Conservation (phyloP, 148 eudicot species). For the Vaccinium macrocarpon region DNA sequence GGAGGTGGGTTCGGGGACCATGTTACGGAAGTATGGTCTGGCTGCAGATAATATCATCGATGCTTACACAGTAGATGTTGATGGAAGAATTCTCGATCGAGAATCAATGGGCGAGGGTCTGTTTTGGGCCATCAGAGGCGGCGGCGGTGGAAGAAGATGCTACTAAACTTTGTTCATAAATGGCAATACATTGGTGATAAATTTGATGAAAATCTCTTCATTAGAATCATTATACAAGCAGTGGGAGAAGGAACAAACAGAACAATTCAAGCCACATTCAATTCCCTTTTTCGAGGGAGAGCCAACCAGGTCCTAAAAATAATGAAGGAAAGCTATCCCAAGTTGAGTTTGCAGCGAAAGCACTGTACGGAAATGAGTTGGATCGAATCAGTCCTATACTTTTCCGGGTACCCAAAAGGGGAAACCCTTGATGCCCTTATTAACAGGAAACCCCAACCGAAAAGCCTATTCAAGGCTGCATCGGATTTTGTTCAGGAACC, state of each 20-base stretch:
- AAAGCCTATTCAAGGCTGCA: conserved; percentile 15
- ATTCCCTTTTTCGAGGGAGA: no score
- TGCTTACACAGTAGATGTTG: neutral
- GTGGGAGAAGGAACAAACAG: no score
- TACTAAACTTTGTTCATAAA: neutral
- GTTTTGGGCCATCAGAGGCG: conserved; percentile 17
- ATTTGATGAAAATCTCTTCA: neutral
- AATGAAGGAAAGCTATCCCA: no score
- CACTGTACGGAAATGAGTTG: conserved; percentile 10
- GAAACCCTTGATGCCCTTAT: neutral
- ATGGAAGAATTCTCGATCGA: conserved; percentile 4
- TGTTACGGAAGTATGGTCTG: neutral
- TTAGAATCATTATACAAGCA: no score
- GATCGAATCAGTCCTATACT: conserved; percentile 12
- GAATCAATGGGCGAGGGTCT: conserved; percentile 11
- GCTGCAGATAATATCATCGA: conserved; percentile 3
- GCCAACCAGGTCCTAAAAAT: no score
- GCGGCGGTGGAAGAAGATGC: conserved; percentile 5
- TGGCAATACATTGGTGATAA: neutral
- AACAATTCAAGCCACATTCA: no score
- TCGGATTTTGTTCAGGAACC: conserved; percentile 15
- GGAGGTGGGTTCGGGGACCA: conserved; percentile 10
- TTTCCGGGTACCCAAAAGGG: conserved; percentile 5
- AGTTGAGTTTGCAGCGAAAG: no score
- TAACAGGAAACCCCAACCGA: neutral